Evolutionary conservation across 192 early-diverging fungal species (phyloP).

Genomic region (Gonapodya sp.): DNA sequence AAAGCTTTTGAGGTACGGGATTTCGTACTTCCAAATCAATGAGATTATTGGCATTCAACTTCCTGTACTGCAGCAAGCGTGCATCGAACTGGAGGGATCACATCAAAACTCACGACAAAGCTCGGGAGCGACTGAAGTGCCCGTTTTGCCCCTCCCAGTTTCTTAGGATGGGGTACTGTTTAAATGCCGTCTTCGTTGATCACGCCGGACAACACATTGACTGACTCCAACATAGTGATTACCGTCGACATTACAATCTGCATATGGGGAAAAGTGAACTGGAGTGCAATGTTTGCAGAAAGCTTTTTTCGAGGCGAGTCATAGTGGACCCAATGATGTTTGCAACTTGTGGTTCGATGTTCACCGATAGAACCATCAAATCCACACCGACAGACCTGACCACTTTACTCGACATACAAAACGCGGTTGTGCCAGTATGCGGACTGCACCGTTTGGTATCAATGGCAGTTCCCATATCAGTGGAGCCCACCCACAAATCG

Average conservation of each 20-base stretch:
- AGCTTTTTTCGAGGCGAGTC: neutral
- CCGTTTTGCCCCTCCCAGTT: neutral
- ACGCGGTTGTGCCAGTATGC: neutral
- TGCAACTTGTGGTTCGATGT: no score
- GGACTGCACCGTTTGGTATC: neutral
- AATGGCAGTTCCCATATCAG: neutral
- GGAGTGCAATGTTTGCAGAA: neutral
- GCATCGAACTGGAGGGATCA: neutral
- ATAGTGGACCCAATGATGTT: no score
- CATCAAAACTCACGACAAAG: neutral
- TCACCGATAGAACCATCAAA: no score
- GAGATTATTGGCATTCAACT: no score
- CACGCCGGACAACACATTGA: no score
- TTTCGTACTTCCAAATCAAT: no score
- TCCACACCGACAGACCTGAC: neutral
- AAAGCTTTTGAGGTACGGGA: neutral
- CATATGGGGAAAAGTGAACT: neutral
- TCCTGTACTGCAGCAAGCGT: neutral
- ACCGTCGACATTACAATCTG: neutral
- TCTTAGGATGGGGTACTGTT: neutral
- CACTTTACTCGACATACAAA: neutral
- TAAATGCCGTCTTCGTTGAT: no score
- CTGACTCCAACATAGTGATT: no score
- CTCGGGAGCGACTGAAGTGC: neutral
- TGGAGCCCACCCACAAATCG: neutral